Base-by-base conservation (phyloP, 208 protist species). In the Crithidia fasciculata region DNA sequence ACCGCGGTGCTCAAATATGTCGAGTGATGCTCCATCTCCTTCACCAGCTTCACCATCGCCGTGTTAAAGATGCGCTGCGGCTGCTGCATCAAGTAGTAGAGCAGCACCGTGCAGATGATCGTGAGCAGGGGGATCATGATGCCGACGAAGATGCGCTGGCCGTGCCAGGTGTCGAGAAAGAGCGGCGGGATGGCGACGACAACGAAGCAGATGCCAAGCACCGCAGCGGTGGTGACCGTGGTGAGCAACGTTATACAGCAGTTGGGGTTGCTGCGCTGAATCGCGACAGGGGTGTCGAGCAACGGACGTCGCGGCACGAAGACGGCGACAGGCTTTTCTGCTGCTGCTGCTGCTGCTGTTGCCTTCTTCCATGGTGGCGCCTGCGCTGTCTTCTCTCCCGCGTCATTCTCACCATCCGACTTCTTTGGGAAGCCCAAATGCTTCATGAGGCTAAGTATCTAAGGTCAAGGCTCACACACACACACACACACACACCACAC, bases 61-160 rank as follows among this genome's bases (percentile, higher is more conserved):
- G 59, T 49, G 55, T 82, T 88, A 45, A 84, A 69, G 16, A 60
- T 16, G 5, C 61, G 61, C 60, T 85, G 77, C 0, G 84, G 84
- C 13, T 82, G 57, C 54, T 81, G 69, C 50, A 86, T 64, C 9
- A 70, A 47, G 45, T 84, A 89, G 54, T 83, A 88, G 54, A 83
- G 49, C 62, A 91, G 63, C 45, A 90, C 67, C 10, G 72, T 81
- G 41, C 71, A 73, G 19, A 86, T 19, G 10, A 91, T 44, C 3
- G 88, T 78, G 3, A 91, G 59, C 5, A 83, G 65, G 10, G 80
- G 80, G 8, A 90, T 68, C 78, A 93, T 87, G 36, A 87, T 28
- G 9, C 71, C 66, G 8, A 88, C 82, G 65, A 88, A 93, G 10
- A 86, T 64, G 28, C 69, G 69, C 10, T 76, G 66, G 4, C 76